phyloP scores from a whole-genome alignment of 2,329 filamentous ascomycete species.

The Colletotrichum gigasporum region DNA sequence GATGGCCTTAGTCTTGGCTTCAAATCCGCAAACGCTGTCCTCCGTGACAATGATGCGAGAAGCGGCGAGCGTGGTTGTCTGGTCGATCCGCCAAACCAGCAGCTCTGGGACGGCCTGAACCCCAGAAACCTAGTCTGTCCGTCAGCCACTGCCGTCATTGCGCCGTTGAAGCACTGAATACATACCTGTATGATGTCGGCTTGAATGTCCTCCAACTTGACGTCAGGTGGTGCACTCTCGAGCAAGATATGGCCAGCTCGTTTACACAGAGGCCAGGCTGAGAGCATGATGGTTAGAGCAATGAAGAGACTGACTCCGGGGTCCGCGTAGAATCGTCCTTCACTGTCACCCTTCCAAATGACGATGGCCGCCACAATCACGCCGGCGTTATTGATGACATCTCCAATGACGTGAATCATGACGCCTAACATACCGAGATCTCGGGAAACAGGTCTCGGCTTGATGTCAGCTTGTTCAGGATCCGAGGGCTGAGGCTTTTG shows the following conservation, averaged over 20 bases:
- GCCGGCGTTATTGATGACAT: constrained; percentile 80
- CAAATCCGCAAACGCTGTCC: constrained; percentile 65
- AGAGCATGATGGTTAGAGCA: constrained; percentile 75
- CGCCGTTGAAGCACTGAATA: not conserved
- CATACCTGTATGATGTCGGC: constrained; percentile 73
- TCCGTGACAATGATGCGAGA: constrained; percentile 74
- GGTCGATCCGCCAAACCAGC: constrained; percentile 78
- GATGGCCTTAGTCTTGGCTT: constrained; percentile 68
- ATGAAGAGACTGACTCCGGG: constrained; percentile 76
- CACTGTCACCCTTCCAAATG: constrained; percentile 71
- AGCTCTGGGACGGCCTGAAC: constrained; percentile 76
- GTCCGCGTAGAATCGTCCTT: constrained; percentile 75
- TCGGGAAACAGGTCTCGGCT: constrained; percentile 56
- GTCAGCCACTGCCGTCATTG: not conserved
- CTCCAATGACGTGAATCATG: constrained; percentile 75
- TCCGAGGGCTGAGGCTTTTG: not conserved
- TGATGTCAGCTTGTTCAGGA: constrained; percentile 18
- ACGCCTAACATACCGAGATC: constrained; percentile 80
- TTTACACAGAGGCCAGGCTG: constrained; percentile 70
- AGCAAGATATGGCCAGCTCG: constrained; percentile 73
- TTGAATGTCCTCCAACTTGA: constrained; percentile 70
- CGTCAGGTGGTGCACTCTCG: constrained; percentile 69
- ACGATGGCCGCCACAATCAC: constrained; percentile 76
- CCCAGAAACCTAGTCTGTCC: constrained; percentile 65
- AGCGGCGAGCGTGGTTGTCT: constrained; percentile 74